Base-by-base conservation (phyloP, 345 rosid genomes). In the Hirschfeldia incana region DNA sequence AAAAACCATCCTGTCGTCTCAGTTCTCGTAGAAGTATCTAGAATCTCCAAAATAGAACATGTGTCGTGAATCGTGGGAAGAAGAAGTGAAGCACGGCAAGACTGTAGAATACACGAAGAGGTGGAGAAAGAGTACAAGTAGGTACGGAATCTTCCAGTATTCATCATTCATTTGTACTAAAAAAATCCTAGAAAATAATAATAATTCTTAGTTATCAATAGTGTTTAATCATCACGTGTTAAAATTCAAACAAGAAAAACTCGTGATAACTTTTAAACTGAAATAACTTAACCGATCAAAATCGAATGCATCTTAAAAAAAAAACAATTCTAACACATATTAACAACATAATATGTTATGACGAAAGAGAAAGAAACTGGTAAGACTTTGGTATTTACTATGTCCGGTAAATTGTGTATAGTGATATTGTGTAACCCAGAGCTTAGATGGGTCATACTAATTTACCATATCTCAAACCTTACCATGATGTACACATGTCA, bases 11-110 rank as follows among this genome's bases (percentile, higher is more conserved):
- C 65, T 68, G 66, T 68, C 26, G 34, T 79, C 36, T 57, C 4
- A 1, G 9, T 62, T 27, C 3, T 53, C 6, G 10, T 12, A 4
- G 74, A 79, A 73, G 69, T n/a, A 49, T 78, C 58, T 67, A 60
- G 70, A 73, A 34, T 21, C 73, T 64, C 49, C 21, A 21, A 21
- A 21, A 21, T 21, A 21, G 21, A 51, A 44, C 4, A 44, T 4
- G 65, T 68, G 75, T 79, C 21, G 21, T 21, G 21, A 21, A 21
- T 21, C 78, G 15, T 68, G 78, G 51, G 57, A 46, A 60, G 49
- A 34, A 46, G 78, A 79, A 79, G 78, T 42, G 17, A 55, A 29
- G 67, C 83, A 75, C 83, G 83, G 55, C 79, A 53, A 68, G 6
- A 74, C 33, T 62, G 33, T 39, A 39, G 36, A 16, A 53, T 0